Evolutionary conservation across 1,284 basidiomycete species (phyloP), one percentile per base, ranked within the genome.

Genomic region (Puccinia triticina): DNA sequence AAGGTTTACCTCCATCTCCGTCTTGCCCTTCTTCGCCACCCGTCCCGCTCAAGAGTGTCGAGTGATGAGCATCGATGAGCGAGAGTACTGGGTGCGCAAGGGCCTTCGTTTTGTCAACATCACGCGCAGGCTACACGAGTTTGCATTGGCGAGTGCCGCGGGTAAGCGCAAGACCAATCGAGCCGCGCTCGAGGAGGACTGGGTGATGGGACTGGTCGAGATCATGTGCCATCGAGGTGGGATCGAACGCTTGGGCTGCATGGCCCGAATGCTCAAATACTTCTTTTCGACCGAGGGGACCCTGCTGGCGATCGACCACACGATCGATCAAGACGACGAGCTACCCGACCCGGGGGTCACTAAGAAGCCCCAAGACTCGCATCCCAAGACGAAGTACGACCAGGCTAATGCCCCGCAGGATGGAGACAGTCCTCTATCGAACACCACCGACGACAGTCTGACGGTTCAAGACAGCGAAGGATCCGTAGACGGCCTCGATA

Each of bases 71-170:
- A 67, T 78, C 18, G 76, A 78, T 23, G 61, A 64, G 37, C 40
- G 76, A 69, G 76, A 78, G 48, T 78, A 78, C 40, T 78, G 76
- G 76, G 64, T 78, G 16, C 59, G 76, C 1, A 66, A 78, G 37
- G 59, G 59, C 21, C 34, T 78, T 18, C 55, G 46, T 21, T 77
- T 77, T 46, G 55, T 64, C 0, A 77, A 77, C 12, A 34, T 77
- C n/a, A 59, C 57, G n/a, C 40, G 32, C 50, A 48, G 40, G 43
- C 50, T 66, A 18, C 40, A 66, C 43, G 69, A n/a, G n/a, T 71
- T 71, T 71, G 43, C 46, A 16, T 1, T 46, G n/a, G n/a, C 43
- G 7, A 71, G 43, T 71, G 12, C 43, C 14, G 29, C 26, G 23
- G 26, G 48, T 14, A 71, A 71, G 40, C 40, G 48, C 18, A 71